Evolutionary conservation across 2,329 filamentous ascomycete species (phyloP).

Genomic region (Phialemonium atrogriseum): DNA sequence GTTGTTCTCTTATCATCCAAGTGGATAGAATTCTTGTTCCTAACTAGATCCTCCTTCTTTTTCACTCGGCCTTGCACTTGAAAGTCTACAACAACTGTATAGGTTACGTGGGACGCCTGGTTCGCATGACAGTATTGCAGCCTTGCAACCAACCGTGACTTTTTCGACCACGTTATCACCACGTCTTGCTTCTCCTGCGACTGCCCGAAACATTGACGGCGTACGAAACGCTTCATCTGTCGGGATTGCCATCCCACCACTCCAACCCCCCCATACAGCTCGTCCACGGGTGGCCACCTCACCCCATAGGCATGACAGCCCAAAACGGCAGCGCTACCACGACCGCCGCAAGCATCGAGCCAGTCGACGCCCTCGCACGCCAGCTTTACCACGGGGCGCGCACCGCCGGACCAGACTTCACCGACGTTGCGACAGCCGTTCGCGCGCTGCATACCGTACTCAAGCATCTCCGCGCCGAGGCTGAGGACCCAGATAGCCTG

Average conservation of each 20-base stretch:
- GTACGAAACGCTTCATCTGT: neutral
- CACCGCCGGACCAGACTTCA: conserved; percentile 38
- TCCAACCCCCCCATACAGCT: neutral
- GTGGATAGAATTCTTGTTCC: too few relatives aligned
- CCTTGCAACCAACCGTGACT: too few relatives aligned
- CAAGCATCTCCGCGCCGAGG: conserved; percentile 49
- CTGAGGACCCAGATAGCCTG: conserved; percentile 46
- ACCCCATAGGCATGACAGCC: conserved; percentile 17
- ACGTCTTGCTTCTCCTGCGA: too few relatives aligned
- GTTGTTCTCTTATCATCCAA: too few relatives aligned
- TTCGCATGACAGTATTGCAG: too few relatives aligned
- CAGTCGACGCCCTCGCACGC: conserved; percentile 46
- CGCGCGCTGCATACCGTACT: conserved; percentile 46
- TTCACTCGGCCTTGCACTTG: too few relatives aligned
- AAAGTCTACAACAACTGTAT: too few relatives aligned
- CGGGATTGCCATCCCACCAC: conserved; percentile 1
- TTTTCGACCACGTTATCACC: too few relatives aligned
- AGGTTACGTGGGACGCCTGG: too few relatives aligned
- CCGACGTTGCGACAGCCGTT: conserved; percentile 40
- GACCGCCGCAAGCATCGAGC: conserved; percentile 40
- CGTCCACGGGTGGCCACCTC: neutral
- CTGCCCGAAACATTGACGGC: too few relatives aligned
- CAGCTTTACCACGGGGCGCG: conserved; percentile 47
- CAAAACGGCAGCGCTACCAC: conserved; percentile 11
- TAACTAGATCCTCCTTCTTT: too few relatives aligned